A percentile compares a stretch with the other conserved stretches of the same genome.
phyloP scores from a whole-genome alignment of 495 filamentous ascomycete genomes.

The Hypomontagnella submonticulosa region DNA sequence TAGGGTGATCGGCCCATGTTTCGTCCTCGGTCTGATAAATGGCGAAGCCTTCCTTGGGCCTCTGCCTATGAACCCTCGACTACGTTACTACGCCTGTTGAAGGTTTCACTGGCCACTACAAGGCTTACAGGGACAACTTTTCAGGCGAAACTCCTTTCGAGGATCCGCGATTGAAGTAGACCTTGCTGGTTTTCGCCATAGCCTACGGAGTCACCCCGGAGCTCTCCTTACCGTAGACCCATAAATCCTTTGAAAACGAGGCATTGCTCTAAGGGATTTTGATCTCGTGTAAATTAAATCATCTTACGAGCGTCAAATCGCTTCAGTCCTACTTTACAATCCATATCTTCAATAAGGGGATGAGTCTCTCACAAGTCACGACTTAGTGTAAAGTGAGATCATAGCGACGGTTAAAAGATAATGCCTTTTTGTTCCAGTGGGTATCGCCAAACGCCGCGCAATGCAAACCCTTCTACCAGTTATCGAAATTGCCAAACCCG shows the following conservation, averaged over 20 bases:
- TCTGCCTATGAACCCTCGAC: conserved; percentile 10
- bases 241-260: neutral
- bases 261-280: conserved; percentile 5
- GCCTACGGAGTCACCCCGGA: neutral
- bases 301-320: neutral
- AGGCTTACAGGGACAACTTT: neutral
- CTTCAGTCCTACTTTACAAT: too few species aligned
- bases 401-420: neutral
- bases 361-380: too few species aligned
- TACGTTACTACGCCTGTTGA: neutral
- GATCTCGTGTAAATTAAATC: conserved; percentile 15
- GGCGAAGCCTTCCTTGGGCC: conserved; percentile 29
- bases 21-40: neutral
- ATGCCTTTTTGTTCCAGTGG: conserved; percentile 13
- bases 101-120: neutral
- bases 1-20: conserved; percentile 21
- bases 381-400: too few species aligned
- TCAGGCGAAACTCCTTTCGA: conserved; percentile 15
- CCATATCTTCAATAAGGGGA: too few species aligned
- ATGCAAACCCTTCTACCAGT: conserved; percentile 64
- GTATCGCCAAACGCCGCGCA: conserved; percentile 42
- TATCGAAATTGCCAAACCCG: conserved; percentile 95
- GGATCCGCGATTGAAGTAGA: conserved; percentile 26
- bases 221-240: neutral
- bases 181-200: conserved; percentile 12